These are phyloP conservation scores for Emericellopsis atlantica DNA, from an alignment of 2,329 filamentous ascomycete species.

Conservation along the genomic window DNA sequence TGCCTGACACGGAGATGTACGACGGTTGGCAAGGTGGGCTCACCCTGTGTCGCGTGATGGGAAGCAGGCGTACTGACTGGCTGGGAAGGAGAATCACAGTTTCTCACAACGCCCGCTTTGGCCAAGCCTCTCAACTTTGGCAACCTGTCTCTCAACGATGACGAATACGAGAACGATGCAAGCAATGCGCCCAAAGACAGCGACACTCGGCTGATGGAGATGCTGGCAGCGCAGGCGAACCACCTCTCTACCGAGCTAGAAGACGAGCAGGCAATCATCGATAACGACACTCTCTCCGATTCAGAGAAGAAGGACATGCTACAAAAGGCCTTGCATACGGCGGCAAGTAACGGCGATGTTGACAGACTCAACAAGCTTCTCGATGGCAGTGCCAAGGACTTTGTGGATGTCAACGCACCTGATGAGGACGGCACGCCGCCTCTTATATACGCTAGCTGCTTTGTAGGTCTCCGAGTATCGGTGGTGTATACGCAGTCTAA, in stretches of 20 bases:
- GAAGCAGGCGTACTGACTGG: background rate
- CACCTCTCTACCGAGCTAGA: constrained; percentile 63
- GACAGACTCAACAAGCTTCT: constrained; percentile 68
- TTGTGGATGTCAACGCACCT: constrained; percentile 72
- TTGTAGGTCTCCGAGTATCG: constrained; percentile 38
- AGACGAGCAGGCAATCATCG: constrained; percentile 68
- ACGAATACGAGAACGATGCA: constrained; percentile 53
- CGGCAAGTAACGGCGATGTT: constrained; percentile 89
- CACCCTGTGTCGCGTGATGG: constrained; percentile 4
- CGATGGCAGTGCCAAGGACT: constrained; percentile 57
- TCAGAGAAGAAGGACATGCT: constrained; percentile 69
- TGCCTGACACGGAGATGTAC: constrained; percentile 88
- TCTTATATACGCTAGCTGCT: constrained; percentile 94
- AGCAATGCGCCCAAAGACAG: constrained; percentile 54
- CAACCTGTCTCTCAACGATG: constrained; percentile 72
- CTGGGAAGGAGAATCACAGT: constrained; percentile 76
- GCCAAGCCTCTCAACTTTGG: constrained; percentile 74
- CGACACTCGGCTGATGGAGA: constrained; percentile 82
- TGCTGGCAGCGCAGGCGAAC: constrained; percentile 85
- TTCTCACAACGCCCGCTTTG: constrained; percentile 74
- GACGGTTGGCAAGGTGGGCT: constrained; percentile 88
- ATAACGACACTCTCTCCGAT: constrained; percentile 59
- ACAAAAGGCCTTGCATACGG: constrained; percentile 86
- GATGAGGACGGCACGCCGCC: constrained; percentile 96
- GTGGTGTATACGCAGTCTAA: background rate